Evolutionary conservation across 208 protist species (phyloP).

Genomic region (Leishmania turanica): DNA sequence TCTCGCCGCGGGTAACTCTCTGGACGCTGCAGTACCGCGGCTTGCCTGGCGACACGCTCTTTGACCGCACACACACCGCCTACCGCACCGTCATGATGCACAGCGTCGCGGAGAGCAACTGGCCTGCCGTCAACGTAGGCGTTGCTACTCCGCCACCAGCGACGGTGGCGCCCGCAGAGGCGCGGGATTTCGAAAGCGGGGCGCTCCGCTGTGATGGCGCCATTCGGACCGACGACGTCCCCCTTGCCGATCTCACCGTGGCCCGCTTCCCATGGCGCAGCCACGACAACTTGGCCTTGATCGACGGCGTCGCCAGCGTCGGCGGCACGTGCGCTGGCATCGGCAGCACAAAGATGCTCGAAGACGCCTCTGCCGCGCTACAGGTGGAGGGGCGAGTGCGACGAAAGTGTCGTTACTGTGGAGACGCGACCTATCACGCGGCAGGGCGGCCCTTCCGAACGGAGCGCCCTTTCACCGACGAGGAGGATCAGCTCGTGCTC

Average conservation of each 20-base stretch:
- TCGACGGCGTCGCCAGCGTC: constrained; percentile 77
- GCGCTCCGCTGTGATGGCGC: constrained; percentile 16
- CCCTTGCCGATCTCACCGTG: constrained; percentile 39
- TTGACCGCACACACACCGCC: constrained; percentile 50
- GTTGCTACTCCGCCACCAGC: background rate
- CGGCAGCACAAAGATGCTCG: constrained; percentile 54
- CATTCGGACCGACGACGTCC: constrained; percentile 15
- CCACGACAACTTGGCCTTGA: constrained; percentile 76
- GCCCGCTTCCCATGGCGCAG: constrained; percentile 57
- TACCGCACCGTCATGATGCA: constrained; percentile 54
- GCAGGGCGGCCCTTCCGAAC: constrained; percentile 45
- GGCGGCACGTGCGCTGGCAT: constrained; percentile 70
- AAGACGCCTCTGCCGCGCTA: background rate
- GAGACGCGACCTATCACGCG: constrained; percentile 48
- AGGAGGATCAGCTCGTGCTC: constrained; percentile 72
- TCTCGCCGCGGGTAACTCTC: constrained; percentile 53
- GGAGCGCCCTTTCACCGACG: constrained; percentile 51
- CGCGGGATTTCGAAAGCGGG: constrained; percentile 26
- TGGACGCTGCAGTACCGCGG: constrained; percentile 58
- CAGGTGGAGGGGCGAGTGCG: background rate
- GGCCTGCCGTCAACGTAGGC: constrained; percentile 29
- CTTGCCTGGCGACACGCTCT: constrained; percentile 40
- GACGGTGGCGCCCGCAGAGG: constrained; percentile 18
- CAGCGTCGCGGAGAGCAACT: constrained; percentile 49
- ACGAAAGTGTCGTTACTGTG: constrained; percentile 63